Conservation (phyloP, 306 rosid species). For the Quercus cerris region DNA sequence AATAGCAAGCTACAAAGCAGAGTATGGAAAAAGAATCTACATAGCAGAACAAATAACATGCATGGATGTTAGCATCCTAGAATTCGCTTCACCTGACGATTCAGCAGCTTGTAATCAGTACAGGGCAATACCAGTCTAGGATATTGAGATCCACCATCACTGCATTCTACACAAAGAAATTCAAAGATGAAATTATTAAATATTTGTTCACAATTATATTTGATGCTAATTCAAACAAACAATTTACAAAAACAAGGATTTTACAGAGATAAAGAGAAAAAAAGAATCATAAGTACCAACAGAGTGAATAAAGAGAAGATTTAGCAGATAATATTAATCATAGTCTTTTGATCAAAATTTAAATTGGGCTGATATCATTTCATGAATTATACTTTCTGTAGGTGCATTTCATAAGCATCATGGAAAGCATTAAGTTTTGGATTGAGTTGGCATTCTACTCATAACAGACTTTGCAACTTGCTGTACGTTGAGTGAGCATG, state of each 20-base stretch:
- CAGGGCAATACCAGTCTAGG: conserved; percentile 62
- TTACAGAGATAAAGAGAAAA: not conserved
- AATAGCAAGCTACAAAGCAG: not conserved
- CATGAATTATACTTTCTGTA: not conserved
- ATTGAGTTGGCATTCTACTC: not conserved
- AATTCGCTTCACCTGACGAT: conserved; percentile 53
- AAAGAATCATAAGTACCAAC: not conserved
- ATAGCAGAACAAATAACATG: not conserved
- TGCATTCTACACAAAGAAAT: conserved; percentile 51
- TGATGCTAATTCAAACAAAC: not conserved
- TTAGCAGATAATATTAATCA: not conserved
- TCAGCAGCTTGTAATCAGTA: conserved; percentile 42
- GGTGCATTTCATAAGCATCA: not conserved
- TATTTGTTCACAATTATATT: not conserved
- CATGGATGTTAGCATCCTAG: conserved; percentile 18
- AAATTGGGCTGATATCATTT: not conserved
- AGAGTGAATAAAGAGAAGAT: not conserved
- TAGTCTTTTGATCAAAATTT: not conserved
- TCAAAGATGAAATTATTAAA: conserved; percentile 7
- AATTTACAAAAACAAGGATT: not conserved
- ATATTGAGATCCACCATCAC: conserved; percentile 63
- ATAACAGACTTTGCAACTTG: not conserved
- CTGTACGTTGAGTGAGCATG: not conserved
- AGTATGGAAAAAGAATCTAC: not conserved
- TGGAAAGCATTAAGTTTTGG: not conserved